Evolutionary conservation across 2,329 filamentous ascomycete species (phyloP).

Genomic region (Pestalotiopsis sp.): DNA sequence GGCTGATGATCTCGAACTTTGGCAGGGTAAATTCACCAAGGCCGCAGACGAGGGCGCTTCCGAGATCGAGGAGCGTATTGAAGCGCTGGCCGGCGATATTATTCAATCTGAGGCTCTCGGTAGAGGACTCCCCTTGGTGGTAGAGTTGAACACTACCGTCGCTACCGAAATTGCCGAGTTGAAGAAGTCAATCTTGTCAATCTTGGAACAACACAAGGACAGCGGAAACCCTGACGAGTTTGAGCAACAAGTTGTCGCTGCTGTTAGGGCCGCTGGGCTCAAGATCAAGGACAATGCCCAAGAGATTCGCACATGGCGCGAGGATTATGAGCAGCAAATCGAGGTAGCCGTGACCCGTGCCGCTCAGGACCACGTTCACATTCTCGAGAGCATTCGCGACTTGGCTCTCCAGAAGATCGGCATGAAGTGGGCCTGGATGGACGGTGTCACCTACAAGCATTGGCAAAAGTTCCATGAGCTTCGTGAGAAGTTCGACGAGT

Average conservation of each 20-base stretch:
- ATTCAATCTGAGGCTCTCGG: constrained; percentile 65
- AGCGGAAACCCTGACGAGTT: constrained; percentile 42
- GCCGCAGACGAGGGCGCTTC: constrained; percentile 79
- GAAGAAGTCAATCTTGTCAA: constrained; percentile 65
- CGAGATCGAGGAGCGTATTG: constrained; percentile 71
- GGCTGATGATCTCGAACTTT: constrained; percentile 75
- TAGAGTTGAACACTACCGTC: constrained; percentile 69
- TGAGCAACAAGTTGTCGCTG: constrained; percentile 44
- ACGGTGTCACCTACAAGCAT: constrained; percentile 94
- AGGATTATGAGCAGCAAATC: constrained; percentile 70
- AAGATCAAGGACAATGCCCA: constrained; percentile 78
- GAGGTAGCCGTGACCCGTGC: constrained; percentile 69
- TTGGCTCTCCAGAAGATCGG: constrained; percentile 89
- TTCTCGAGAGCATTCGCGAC: constrained; percentile 80
- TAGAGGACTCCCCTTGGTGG: constrained; percentile 67
- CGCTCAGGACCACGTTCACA: constrained; percentile 78
- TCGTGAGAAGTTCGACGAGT: constrained; percentile 79
- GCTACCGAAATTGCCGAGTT: constrained; percentile 64
- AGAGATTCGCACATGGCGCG: constrained; percentile 75
- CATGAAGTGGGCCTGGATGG: constrained; percentile 94
- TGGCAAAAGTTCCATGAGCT: constrained; percentile 94
- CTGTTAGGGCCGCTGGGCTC: constrained; percentile 68
- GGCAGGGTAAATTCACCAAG: constrained; percentile 86
- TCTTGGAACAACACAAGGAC: constrained; percentile 61
- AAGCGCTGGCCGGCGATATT: constrained; percentile 58